Evolutionary conservation across 108 stramenopile species (phyloP).

Genomic region (Skeletonema costatum): DNA sequence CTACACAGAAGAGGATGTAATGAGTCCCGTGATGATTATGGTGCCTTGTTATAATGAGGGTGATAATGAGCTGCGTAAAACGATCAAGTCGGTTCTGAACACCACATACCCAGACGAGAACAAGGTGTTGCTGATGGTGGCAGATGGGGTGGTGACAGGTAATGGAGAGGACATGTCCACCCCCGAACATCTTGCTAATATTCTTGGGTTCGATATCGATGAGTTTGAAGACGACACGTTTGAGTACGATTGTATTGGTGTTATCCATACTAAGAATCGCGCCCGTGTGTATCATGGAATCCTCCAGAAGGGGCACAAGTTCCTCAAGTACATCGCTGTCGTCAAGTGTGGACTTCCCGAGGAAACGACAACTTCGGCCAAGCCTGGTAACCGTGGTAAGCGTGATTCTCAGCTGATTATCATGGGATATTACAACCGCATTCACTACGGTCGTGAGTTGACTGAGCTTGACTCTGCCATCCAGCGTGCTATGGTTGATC

Average conservation of each 20-base stretch:
- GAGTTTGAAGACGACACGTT: slow-evolving; percentile 55
- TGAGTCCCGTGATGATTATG: slow-evolving; percentile 56
- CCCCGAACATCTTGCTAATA: slow-evolving; percentile 54
- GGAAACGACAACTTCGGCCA: slow-evolving; percentile 44
- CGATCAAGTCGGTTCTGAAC: slow-evolving; percentile 55
- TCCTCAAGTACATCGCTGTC: slow-evolving; percentile 58
- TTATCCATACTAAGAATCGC: slow-evolving; percentile 41
- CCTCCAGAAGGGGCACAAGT: slow-evolving; percentile 53
- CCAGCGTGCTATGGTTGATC: slow-evolving; percentile 44
- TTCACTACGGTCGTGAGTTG: slow-evolving; percentile 57
- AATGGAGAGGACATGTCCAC: slow-evolving; percentile 50
- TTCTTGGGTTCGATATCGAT: slow-evolving; percentile 59
- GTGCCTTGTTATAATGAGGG: slow-evolving; percentile 70
- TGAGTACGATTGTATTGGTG: slow-evolving; percentile 56
- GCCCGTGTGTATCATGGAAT: slow-evolving; percentile 57
- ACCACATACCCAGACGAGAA: slow-evolving; percentile 64
- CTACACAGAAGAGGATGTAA: slow-evolving; percentile 38
- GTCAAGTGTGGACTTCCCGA: slow-evolving; percentile 58
- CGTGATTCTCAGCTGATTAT: slow-evolving; percentile 65
- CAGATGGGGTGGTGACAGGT: slow-evolving; percentile 64
- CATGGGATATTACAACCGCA: slow-evolving; percentile 58
- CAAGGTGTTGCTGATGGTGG: slow-evolving; percentile 60
- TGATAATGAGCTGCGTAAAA: slow-evolving; percentile 60
- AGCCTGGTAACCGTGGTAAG: slow-evolving; percentile 67
- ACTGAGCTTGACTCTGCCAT: slow-evolving; percentile 56